These are phyloP conservation scores for Podospora australis DNA, from an alignment of 495 filamentous ascomycete genomes.

Conservation along the genomic window DNA sequence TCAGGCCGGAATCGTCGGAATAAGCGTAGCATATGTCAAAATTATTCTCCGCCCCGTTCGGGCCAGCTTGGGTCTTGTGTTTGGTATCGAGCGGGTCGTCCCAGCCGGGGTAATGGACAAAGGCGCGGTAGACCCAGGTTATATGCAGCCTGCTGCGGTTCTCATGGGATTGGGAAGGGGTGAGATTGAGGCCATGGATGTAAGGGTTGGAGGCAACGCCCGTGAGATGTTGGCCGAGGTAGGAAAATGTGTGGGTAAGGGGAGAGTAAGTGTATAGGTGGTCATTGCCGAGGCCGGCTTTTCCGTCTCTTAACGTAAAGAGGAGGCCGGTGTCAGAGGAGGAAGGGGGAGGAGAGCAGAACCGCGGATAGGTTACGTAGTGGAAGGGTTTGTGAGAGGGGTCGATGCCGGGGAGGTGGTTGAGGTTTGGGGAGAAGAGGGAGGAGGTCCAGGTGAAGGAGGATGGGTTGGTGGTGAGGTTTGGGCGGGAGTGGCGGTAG, in stretches of 20 bases:
- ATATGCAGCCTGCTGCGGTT: constrained; percentile 30
- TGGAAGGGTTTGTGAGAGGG: constrained; percentile 25
- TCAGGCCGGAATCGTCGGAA: constrained; percentile 32
- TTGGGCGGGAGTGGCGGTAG: constrained; percentile 35
- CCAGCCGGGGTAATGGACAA: constrained; percentile 37
- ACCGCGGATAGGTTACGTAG: constrained; percentile 45
- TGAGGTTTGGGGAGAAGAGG: constrained; percentile 35
- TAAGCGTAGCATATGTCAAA: constrained; percentile 42
- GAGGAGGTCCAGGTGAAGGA: constrained; percentile 28
- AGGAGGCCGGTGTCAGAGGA: constrained; percentile 25
- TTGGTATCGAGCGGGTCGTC: constrained; percentile 34
- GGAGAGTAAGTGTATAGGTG: constrained; percentile 35
- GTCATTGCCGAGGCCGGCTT: constrained; percentile 43
- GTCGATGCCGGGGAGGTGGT: constrained; percentile 33
- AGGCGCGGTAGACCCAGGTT: constrained; percentile 44
- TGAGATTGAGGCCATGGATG: constrained; percentile 38
- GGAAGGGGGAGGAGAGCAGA: too few species aligned
- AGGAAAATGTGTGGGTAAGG: constrained; percentile 18
- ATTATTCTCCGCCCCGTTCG: constrained; percentile 41
- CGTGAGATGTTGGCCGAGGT: constrained; percentile 36
- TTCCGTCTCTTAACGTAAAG: constrained; percentile 42
- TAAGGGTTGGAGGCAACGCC: constrained; percentile 43
- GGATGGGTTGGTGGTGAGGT: constrained; percentile 30
- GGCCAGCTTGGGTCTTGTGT: constrained; percentile 39
- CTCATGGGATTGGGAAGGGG: too few species aligned